Conservation (phyloP, 1,139 yeast species). For the Candida tropicalis region DNA sequence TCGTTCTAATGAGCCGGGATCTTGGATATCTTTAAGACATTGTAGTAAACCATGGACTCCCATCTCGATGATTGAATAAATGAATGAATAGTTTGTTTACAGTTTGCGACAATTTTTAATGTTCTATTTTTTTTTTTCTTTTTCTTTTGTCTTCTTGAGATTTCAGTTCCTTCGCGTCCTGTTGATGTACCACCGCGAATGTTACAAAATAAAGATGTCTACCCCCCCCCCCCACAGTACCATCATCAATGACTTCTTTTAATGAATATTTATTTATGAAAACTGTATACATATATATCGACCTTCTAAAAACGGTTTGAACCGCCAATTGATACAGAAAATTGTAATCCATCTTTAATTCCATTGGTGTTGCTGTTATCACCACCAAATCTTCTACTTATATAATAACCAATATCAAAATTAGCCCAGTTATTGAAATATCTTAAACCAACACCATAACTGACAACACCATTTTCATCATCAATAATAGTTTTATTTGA, state of each 20-base stretch:
- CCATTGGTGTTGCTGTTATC: constrained; percentile 25
- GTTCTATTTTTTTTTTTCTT: background rate
- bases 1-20: constrained; percentile 54
- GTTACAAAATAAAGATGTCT: constrained; percentile 1
- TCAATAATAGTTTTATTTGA: constrained; percentile 20
- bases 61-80: constrained; percentile 39
- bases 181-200: background rate
- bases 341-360: constrained; percentile 49
- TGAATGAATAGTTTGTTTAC: background rate
- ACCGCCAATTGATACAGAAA: constrained; percentile 50
- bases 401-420: constrained; percentile 50
- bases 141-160: background rate
- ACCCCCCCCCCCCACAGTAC: too few relatives aligned
- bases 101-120: background rate
- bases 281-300: background rate
- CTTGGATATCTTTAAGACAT: constrained; percentile 71
- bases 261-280: background rate
- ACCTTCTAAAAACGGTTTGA: constrained; percentile 24
- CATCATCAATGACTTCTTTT: too few relatives aligned
- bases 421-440: constrained; percentile 49
- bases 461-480: constrained; percentile 30
- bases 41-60: constrained; percentile 83
- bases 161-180: background rate
- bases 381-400: constrained; percentile 32
- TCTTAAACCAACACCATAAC: constrained; percentile 46